phyloP scores from a whole-genome alignment of 2,329 filamentous ascomycete species.

The Xylariaceae sp. region DNA sequence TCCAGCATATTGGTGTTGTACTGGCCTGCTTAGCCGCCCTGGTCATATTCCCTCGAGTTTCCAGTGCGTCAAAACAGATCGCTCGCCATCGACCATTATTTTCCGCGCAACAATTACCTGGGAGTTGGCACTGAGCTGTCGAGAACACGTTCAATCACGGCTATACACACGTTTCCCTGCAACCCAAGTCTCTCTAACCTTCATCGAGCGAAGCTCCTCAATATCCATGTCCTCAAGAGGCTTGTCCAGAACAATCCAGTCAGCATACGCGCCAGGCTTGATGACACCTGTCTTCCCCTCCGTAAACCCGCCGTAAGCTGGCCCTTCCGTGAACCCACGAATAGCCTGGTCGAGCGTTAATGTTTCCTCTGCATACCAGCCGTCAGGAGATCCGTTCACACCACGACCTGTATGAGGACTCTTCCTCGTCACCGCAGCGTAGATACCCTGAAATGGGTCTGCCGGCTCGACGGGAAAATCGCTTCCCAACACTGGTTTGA shows the following conservation, averaged over 20 bases:
- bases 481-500: constrained; percentile 57
- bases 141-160: constrained; percentile 8
- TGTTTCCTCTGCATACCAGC: constrained; percentile 59
- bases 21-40: no score
- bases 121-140: background rate
- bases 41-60: no score
- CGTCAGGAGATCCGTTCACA: constrained; percentile 41
- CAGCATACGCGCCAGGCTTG: constrained; percentile 56
- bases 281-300: constrained; percentile 59
- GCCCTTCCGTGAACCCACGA: constrained; percentile 56
- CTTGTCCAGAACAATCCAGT: constrained; percentile 66
- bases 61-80: no score
- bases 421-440: constrained; percentile 60
- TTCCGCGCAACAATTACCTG: no score
- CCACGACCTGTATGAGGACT: constrained; percentile 54
- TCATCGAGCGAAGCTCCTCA: constrained; percentile 50
- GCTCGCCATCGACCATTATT: background rate
- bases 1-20: no score
- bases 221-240: constrained; percentile 48
- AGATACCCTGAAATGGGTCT: constrained; percentile 64
- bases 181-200: constrained; percentile 65
- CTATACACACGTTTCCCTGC: constrained; percentile 51
- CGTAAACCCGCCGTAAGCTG: constrained; percentile 56
- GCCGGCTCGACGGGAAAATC: constrained; percentile 71
- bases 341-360: constrained; percentile 57